Base-by-base conservation (phyloP, 1,284 basidiomycete species). In the Phellopilus nigrolimitatus region DNA sequence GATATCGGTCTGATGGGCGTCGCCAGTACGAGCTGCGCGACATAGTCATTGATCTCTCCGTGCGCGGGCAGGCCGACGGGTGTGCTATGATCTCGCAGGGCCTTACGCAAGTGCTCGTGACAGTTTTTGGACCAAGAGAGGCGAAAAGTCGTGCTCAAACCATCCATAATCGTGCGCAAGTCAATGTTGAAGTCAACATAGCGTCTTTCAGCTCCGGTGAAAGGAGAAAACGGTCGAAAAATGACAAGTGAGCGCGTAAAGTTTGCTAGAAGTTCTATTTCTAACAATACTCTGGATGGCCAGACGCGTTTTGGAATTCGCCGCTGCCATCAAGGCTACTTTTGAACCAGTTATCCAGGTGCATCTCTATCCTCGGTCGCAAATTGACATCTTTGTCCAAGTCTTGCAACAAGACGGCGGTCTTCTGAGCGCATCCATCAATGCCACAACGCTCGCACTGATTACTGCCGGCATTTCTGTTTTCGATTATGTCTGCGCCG, bases 271-370 rank as follows among this genome's bases (percentile, higher is more conserved):
- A 15, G 27, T 15, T 19, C 15, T 28, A n/a, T 27, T 47, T 27
- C 47, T 56, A 38, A 49, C n/a, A 47, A 42, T 42, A 37, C 37
- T 48, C 30, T 50, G 49, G 25, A 57, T 47, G 53, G 47, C 25
- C 61, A 97, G 95, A 67, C 91, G 94, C 15, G 78, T 91, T 52
- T 74, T 92, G 53, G 95, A 99, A 68, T 77, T 97, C 55, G 89
- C 86, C 1, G 78, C 90, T 1, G 82, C 86, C 10, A 84, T 99
- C 58, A 88, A 92, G 68, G 86, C 91, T 33, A 97, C 95, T 0
- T 98, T 99, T 62, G 94, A 98, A 64, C 92, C 95, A 37, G 91
- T 97, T 47, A 80, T 99, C 34, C 89, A 95, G 65, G 88, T 88
- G 1, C 80, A 80, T 57, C 78, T 98, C 43, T 98, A 95, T 68